Evolutionary conservation across 2,329 filamentous ascomycete species (phyloP).

Genomic region (Fusarium euwallaceae): DNA sequence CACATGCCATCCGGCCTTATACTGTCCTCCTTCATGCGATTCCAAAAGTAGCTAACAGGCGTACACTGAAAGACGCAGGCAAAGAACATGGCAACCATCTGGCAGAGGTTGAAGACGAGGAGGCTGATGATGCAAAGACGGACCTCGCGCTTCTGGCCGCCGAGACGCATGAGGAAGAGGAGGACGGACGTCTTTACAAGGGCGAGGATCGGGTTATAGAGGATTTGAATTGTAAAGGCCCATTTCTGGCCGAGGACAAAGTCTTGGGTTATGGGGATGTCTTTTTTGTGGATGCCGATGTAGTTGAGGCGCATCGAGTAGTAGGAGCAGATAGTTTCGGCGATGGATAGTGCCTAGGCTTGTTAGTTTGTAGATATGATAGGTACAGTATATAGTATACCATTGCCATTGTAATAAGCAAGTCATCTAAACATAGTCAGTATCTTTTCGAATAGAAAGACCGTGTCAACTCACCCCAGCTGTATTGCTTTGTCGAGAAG

Average conservation of each 20-base stretch:
- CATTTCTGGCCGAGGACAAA: slow-evolving; percentile 46
- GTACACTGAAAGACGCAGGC: slow-evolving; percentile 56
- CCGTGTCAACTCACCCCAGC: slow-evolving; percentile 13
- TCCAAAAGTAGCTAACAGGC: slow-evolving; percentile 43
- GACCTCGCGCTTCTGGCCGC: slow-evolving; percentile 51
- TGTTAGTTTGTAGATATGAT: neutral
- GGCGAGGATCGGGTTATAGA: slow-evolving; percentile 61
- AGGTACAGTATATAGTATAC: neutral
- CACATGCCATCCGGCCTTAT: slow-evolving; percentile 42
- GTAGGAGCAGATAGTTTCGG: slow-evolving; percentile 33
- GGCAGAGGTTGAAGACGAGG: slow-evolving; percentile 51
- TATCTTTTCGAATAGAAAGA: neutral
- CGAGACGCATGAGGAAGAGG: slow-evolving; percentile 58
- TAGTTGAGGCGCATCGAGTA: slow-evolving; percentile 39
- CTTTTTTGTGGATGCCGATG: slow-evolving; percentile 46
- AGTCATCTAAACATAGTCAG: slow-evolving; percentile 24
- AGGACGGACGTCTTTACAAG: slow-evolving; percentile 61
- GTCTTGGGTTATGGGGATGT: slow-evolving; percentile 46
- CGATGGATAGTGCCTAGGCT: slow-evolving; percentile 18
- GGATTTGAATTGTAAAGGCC: slow-evolving; percentile 55
- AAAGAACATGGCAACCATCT: slow-evolving; percentile 54
- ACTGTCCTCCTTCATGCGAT: neutral
- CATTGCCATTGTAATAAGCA: slow-evolving; percentile 32
- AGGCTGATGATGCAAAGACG: slow-evolving; percentile 46
- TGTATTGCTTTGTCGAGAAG: slow-evolving; percentile 32